Conservation (phyloP, 208 protist genomes). For the Leishmania turanica region DNA sequence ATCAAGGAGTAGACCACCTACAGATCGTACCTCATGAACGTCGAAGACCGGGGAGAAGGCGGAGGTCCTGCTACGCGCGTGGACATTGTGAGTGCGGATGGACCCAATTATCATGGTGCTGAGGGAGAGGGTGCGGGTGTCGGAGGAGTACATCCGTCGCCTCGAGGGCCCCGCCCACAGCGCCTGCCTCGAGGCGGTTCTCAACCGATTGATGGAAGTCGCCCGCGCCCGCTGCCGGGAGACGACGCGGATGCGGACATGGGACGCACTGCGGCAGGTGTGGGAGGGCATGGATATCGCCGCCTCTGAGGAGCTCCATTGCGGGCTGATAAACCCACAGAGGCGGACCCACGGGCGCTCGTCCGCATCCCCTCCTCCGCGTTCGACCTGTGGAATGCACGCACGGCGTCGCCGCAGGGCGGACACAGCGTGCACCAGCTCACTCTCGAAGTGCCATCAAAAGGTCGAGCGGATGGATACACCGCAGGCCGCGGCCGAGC, state of each 20-base stretch:
- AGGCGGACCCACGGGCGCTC: background rate
- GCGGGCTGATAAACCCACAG: background rate
- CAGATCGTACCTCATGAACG: background rate
- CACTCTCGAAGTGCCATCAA: background rate
- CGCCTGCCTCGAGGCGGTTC: background rate
- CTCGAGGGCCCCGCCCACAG: background rate
- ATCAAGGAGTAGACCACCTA: background rate
- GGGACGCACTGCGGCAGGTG: background rate
- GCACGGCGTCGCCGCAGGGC: background rate
- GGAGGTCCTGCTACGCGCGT: background rate
- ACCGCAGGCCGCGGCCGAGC: constrained; percentile 28
- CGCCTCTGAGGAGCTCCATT: background rate
- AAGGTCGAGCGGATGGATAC: background rate
- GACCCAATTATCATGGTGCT: background rate
- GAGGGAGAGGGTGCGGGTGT: background rate
- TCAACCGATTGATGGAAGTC: background rate
- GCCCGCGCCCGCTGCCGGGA: background rate
- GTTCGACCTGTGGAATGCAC: background rate
- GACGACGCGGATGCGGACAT: background rate
- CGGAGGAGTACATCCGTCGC: background rate
- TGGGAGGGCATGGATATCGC: background rate
- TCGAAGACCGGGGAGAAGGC: background rate
- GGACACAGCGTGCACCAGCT: background rate
- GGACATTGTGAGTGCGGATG: background rate
- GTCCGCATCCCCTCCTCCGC: background rate